Conservation (phyloP, 1,284 basidiomycete genomes). For the Cryptococcus floricola region DNA sequence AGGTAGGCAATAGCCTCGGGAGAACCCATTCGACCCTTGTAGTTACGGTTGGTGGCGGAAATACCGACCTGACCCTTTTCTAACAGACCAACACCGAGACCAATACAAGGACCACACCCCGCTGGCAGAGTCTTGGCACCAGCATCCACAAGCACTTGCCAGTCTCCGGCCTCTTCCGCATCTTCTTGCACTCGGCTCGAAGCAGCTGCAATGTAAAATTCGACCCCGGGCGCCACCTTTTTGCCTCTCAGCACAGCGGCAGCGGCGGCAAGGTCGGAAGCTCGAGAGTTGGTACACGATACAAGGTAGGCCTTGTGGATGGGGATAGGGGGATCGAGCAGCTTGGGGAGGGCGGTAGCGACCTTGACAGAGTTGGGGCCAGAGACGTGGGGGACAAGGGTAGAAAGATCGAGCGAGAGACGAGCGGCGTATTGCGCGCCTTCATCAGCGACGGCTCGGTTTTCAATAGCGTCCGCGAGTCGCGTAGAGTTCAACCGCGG, state of each 20-base stretch:
- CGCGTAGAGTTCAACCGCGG: conserved; percentile 78
- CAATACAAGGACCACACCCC: conserved; percentile 97
- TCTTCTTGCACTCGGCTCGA: conserved; percentile 87
- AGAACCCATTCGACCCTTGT: conserved; percentile 97
- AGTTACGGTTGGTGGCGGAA: conserved; percentile 97
- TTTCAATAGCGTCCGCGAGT: conserved; percentile 62
- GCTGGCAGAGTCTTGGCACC: conserved; percentile 91
- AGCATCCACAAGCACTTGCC: conserved; percentile 77
- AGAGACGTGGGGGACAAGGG: conserved; percentile 90
- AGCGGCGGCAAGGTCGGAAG: conserved; percentile 88
- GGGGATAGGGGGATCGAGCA: conserved; percentile 68
- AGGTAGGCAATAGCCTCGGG: conserved; percentile 94
- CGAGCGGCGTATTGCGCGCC: conserved; percentile 83
- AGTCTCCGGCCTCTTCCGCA: conserved; percentile 78
- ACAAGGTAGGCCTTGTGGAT: conserved; percentile 99
- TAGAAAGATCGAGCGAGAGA: conserved; percentile 86
- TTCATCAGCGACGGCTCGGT: conserved; percentile 65
- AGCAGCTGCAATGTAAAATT: conserved; percentile 97
- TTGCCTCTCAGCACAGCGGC: conserved; percentile 81
- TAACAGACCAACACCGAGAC: conserved; percentile 84
- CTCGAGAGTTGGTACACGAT: conserved; percentile 95
- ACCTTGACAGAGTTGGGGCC: conserved; percentile 98
- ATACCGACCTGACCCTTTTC: conserved; percentile 95
- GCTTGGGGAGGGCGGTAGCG: conserved; percentile 78
- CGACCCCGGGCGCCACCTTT: conserved; percentile 82